A percentile compares a stretch with the other conserved stretches of the same genome.
phyloP scores from a whole-genome alignment of 148 eudicot genomes.

The Rhododendron vialii region DNA sequence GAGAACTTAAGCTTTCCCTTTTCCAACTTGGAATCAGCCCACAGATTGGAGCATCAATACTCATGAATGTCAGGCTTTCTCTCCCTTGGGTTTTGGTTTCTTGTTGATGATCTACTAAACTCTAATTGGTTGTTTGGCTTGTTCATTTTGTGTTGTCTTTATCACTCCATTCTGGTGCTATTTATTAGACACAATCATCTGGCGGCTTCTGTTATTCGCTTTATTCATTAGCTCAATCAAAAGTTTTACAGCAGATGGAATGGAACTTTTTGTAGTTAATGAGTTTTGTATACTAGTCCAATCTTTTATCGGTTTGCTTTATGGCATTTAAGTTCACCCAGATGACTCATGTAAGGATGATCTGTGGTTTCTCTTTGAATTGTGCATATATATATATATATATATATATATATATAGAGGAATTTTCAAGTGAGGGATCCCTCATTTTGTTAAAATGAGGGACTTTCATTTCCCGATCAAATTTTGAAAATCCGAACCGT shows the following conservation, averaged over 20 bases:
- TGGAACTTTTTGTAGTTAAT: not conserved
- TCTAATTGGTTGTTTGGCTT: not conserved
- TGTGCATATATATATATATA: not conserved
- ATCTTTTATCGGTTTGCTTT: not conserved
- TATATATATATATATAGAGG: too few relatives aligned
- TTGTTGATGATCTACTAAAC: not conserved
- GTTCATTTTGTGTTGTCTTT: not conserved
- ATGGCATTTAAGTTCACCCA: not conserved
- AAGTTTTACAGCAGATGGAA: not conserved
- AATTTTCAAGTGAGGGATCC: too few relatives aligned
- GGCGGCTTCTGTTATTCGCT: not conserved
- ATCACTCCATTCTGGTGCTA: not conserved
- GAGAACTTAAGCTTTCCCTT: slow-evolving; percentile 89
- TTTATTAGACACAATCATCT: not conserved
- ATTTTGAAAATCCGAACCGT: too few relatives aligned
- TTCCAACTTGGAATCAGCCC: slow-evolving; percentile 99
- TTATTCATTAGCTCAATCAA: not conserved
- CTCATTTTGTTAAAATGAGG: too few relatives aligned
- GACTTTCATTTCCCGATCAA: too few relatives aligned
- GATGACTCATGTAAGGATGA: not conserved
- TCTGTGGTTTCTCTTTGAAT: not conserved
- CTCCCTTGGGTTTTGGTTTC: not conserved
- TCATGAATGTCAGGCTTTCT: slow-evolving; percentile 68
- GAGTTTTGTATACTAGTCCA: not conserved
- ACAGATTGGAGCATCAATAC: slow-evolving; percentile 88